Evolutionary conservation across 805 yeast species (phyloP), one percentile per base, ranked within the genome.

Genomic region (Scheffersomyces amazonensis): DNA sequence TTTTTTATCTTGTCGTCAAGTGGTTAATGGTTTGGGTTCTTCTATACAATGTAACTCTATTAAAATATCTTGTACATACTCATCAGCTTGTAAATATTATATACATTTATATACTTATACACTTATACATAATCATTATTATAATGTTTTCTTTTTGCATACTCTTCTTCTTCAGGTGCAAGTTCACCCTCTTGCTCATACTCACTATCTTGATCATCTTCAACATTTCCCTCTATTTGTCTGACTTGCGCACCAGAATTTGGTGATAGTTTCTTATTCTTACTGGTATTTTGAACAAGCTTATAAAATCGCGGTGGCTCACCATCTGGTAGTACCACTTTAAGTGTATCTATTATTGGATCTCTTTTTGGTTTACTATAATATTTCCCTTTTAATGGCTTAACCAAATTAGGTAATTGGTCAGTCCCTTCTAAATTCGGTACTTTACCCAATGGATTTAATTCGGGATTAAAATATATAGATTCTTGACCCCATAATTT

Each of bases 401-500:
- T 60, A 1, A 66, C 58, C 3, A 60, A 24, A 35, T 64, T 66
- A 5, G 54, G 54, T 8, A 60, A 40, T 17, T 39, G 44, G 22
- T 10, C 16, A 40, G 56, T 31, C 6, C 47, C 48, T 30, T 46
- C 47, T 13, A 58, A 48, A 3, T 42, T 36, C 0, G 85, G 84
- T 0, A 80, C 76, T 34, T 50, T 57, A 0, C 88, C 88, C 4
- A 70, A 50, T 2, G 83, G 80, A 42, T 82, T 82, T 63, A 83
- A 71, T 43, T 81, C 86, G 4, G 82, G 80, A 47, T 82, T 83
- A 55, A 76, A 80, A 51, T 75, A 82, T 1, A 80, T 64, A 6
- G 86, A 79, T 27, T 66, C 58, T 20, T 47, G 50, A 2, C 80
- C 82, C 48, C 75, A 58, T 7, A 64, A 57, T 35, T 51, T 64